Evolutionary conservation across 1,139 yeast genomes (phyloP).

Genomic region (Pichia sp.): DNA sequence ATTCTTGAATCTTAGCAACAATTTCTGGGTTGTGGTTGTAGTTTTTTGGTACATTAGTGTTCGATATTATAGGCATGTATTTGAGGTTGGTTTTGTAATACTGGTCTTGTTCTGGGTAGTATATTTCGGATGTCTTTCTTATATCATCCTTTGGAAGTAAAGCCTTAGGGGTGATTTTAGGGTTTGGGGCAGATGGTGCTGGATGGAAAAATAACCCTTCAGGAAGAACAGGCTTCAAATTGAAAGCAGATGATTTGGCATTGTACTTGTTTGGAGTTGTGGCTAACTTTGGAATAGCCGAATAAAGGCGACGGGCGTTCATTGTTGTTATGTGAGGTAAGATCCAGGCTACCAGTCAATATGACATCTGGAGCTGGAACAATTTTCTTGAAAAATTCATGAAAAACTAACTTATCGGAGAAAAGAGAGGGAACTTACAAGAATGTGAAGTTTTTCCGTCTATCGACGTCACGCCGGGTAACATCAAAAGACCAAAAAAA

Average conservation of each 20-base stretch:
- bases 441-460: too few species aligned
- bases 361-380: not conserved
- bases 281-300: slow-evolving; percentile 18
- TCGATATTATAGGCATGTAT: slow-evolving; percentile 43
- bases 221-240: slow-evolving; percentile 28
- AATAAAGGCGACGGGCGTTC: slow-evolving; percentile 1
- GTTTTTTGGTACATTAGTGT: slow-evolving; percentile 30
- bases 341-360: not conserved
- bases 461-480: too few species aligned
- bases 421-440: too few species aligned
- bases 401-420: too few species aligned
- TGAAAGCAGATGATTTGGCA: slow-evolving; percentile 28
- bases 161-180: slow-evolving; percentile 52
- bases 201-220: slow-evolving; percentile 36
- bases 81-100: slow-evolving; percentile 31
- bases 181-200: slow-evolving; percentile 36
- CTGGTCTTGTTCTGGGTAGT: slow-evolving; percentile 26
- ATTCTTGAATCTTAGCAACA: slow-evolving; percentile 49
- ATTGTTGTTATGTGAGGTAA: not conserved
- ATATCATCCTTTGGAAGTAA: slow-evolving; percentile 63
- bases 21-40: slow-evolving; percentile 57
- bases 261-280: slow-evolving; percentile 28
- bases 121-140: slow-evolving; percentile 34
- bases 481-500: too few species aligned
- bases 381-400: too few species aligned